These are phyloP conservation scores for Tuber melanosporum DNA, from an alignment of 495 filamentous ascomycete species.

Conservation along the genomic window DNA sequence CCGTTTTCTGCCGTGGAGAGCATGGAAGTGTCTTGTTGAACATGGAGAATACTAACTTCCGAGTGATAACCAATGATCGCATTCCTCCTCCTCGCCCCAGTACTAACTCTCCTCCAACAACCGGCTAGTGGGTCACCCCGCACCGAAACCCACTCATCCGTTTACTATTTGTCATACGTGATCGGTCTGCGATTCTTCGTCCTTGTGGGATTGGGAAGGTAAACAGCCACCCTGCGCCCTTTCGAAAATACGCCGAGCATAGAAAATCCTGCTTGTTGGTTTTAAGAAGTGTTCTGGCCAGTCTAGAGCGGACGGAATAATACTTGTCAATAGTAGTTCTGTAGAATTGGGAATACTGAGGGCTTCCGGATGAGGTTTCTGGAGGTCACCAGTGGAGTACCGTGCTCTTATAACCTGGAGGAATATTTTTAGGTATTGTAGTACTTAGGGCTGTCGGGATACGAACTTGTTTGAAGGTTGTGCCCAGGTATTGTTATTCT, in stretches of 20 bases:
- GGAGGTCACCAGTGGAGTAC: not conserved
- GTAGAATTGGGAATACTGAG: too few relatives aligned
- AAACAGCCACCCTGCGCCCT: not conserved
- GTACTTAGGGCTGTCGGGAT: not conserved
- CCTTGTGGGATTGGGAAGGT: not conserved
- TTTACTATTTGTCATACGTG: not conserved
- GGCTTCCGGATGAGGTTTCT: not conserved
- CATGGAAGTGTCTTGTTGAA: not conserved
- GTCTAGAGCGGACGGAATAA: not conserved
- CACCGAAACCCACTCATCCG: not conserved
- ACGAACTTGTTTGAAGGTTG: not conserved
- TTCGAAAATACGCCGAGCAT: not conserved
- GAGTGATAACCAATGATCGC: not conserved
- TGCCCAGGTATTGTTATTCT: not conserved
- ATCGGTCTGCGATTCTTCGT: not conserved
- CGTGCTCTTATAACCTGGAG: not conserved
- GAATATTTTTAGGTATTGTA: not conserved
- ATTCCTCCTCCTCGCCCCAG: fast-evolving
- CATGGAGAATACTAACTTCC: not conserved
- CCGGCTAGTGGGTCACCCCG: not conserved
- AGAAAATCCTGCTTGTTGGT: not conserved
- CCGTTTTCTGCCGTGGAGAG: not conserved
- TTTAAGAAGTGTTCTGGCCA: not conserved
- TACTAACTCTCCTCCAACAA: not conserved
- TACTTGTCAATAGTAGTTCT: not conserved